Conservation (phyloP, 257 asterid genomes). For the Oldenlandia corymbosa region DNA sequence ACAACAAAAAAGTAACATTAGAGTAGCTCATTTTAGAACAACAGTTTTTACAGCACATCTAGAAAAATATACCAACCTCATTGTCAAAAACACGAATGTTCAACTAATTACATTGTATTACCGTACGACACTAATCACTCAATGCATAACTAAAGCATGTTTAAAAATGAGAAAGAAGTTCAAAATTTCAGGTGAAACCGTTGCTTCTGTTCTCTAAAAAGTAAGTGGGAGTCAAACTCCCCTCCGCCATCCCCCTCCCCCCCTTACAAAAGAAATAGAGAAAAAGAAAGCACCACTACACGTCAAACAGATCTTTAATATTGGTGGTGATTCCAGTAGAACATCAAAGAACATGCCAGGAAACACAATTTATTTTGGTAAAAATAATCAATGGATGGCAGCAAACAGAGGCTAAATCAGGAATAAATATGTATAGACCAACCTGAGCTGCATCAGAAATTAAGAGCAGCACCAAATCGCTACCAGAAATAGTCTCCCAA, state of each 20-base stretch:
- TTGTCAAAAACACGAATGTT: neutral
- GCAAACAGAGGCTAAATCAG: neutral
- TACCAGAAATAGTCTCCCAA: slow-evolving; percentile 78
- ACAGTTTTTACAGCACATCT: neutral
- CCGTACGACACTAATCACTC: neutral
- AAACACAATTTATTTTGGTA: neutral
- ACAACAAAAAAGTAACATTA: neutral
- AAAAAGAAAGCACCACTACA: neutral
- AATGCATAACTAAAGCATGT: neutral
- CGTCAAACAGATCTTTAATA: neutral
- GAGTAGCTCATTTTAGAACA: neutral
- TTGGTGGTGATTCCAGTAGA: neutral
- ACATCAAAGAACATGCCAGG: neutral
- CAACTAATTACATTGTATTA: neutral
- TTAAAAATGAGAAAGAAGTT: no score
- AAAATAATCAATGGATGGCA: neutral
- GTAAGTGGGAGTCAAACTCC: no score
- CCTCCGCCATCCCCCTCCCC: no score
- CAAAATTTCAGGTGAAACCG: neutral
- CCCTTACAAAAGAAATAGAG: no score
- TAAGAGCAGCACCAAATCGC: slow-evolving; percentile 84
- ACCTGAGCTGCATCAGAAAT: slow-evolving; percentile 99
- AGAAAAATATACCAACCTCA: neutral
- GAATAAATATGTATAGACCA: slow-evolving; percentile 9
- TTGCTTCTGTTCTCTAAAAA: neutral